Evolutionary conservation across 1,139 yeast species (phyloP).

Genomic region (Starmera stellimalicola): DNA sequence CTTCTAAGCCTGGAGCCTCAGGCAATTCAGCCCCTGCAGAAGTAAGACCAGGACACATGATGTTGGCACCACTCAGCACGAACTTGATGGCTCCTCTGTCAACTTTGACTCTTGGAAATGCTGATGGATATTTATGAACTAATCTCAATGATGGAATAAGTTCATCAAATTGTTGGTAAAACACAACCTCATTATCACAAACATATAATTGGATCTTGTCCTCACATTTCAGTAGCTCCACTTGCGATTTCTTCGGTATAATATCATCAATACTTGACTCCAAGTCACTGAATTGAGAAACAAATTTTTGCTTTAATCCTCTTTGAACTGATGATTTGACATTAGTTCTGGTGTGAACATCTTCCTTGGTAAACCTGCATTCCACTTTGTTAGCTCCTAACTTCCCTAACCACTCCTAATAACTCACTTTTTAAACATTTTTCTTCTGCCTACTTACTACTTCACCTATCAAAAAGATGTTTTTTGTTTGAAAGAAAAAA

Average conservation of each 20-base stretch:
- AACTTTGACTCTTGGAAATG: conserved; percentile 81
- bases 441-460: no score
- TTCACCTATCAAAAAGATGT: no score
- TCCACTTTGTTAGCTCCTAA: conserved; percentile 5
- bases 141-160: conserved; percentile 67
- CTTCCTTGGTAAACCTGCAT: conserved; percentile 72
- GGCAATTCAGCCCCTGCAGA: conserved; percentile 85
- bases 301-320: conserved; percentile 65
- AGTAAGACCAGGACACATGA: conserved; percentile 96
- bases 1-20: conserved; percentile 48
- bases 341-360: conserved; percentile 82
- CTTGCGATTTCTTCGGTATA: conserved; percentile 87
- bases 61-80: conserved; percentile 87
- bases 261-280: conserved; percentile 72
- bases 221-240: conserved; percentile 76
- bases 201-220: conserved; percentile 77
- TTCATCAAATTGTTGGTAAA: conserved; percentile 81
- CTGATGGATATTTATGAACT: conserved; percentile 74
- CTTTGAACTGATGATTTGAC: conserved; percentile 90
- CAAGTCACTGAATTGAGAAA: conserved; percentile 59
- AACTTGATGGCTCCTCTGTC: conserved; percentile 97
- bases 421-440: conserved; percentile 3
- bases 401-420: background rate
- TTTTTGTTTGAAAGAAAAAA: conserved; percentile 3
- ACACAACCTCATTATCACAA: conserved; percentile 62